These are phyloP conservation scores for Thermochaetoides thermophila DNA, from an alignment of 495 filamentous ascomycete species.

Conservation along the genomic window DNA sequence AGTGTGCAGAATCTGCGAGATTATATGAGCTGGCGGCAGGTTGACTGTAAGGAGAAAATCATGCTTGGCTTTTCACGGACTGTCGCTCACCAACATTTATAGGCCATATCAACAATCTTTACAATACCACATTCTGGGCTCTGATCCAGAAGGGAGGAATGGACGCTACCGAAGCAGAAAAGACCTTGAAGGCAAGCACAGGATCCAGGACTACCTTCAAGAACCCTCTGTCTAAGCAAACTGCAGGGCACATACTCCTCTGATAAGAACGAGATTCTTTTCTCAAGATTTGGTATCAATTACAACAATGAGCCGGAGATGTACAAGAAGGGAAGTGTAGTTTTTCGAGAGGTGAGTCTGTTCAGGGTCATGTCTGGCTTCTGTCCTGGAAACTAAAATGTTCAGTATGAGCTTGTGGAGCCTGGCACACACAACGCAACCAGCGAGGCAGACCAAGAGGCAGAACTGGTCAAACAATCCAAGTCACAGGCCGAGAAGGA, in stretches of 20 bases:
- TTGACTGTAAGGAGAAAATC: slow-evolving; percentile 56
- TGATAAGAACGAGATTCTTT: slow-evolving; percentile 94
- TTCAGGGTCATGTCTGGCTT: too few species aligned
- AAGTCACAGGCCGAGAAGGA: slow-evolving; percentile 68
- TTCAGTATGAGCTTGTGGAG: slow-evolving; percentile 40
- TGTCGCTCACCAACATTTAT: too few species aligned
- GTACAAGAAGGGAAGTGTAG: slow-evolving; percentile 81
- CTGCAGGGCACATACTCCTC: slow-evolving; percentile 59
- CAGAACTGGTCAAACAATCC: slow-evolving; percentile 37
- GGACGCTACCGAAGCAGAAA: slow-evolving; percentile 61
- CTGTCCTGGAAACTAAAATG: not conserved
- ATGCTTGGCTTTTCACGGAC: not conserved
- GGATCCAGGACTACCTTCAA: not conserved
- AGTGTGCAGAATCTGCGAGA: slow-evolving; percentile 64
- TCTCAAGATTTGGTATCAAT: slow-evolving; percentile 77
- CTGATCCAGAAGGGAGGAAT: slow-evolving; percentile 66
- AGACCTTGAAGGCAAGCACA: slow-evolving; percentile 48
- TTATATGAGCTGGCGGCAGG: slow-evolving; percentile 95
- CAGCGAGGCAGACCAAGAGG: slow-evolving; percentile 21
- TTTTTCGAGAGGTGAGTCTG: slow-evolving; percentile 65
- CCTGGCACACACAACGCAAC: slow-evolving; percentile 26
- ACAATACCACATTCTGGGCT: slow-evolving; percentile 94
- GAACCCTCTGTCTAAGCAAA: slow-evolving; percentile 2
- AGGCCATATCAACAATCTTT: slow-evolving; percentile 97
- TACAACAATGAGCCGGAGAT: slow-evolving; percentile 93